A percentile compares a stretch with the other conserved stretches of the same genome.
Conservation (phyloP, 106 monocot genomes). For the Dendrobium officinale region DNA sequence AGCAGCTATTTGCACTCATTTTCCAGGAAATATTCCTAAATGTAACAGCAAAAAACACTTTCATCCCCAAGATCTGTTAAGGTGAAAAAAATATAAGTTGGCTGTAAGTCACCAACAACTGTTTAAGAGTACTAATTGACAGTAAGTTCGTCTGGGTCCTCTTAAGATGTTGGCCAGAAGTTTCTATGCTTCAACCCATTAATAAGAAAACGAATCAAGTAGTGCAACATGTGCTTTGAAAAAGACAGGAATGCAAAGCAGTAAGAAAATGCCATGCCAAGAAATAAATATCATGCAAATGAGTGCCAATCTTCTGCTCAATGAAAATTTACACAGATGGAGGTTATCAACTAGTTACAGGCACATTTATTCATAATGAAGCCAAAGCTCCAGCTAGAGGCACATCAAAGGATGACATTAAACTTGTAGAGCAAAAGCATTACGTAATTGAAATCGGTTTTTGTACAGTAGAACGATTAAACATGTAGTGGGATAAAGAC, state of each 20-base stretch:
- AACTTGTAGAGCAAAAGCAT: neutral
- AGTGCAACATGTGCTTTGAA: too few species aligned
- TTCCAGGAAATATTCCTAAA: slow-evolving; percentile 84
- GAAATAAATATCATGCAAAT: neutral
- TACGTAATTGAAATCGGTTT: neutral
- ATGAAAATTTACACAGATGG: neutral
- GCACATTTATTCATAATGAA: neutral
- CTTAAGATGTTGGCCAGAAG: neutral
- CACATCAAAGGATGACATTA: neutral
- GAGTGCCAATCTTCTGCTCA: neutral
- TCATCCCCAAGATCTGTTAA: neutral
- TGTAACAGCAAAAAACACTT: neutral
- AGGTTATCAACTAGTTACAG: neutral
- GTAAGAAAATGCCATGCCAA: neutral
- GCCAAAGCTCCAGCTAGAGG: neutral
- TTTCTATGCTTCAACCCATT: neutral
- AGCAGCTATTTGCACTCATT: slow-evolving; percentile 68
- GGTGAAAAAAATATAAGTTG: neutral
- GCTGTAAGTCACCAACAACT: neutral
- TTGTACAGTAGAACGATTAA: neutral
- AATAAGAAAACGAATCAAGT: too few species aligned
- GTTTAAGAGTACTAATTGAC: neutral
- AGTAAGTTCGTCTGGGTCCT: neutral
- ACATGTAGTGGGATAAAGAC: neutral
- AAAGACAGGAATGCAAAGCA: neutral